phyloP scores from a whole-genome alignment of 2,329 filamentous ascomycete species.

The Xylaria multiplex region DNA sequence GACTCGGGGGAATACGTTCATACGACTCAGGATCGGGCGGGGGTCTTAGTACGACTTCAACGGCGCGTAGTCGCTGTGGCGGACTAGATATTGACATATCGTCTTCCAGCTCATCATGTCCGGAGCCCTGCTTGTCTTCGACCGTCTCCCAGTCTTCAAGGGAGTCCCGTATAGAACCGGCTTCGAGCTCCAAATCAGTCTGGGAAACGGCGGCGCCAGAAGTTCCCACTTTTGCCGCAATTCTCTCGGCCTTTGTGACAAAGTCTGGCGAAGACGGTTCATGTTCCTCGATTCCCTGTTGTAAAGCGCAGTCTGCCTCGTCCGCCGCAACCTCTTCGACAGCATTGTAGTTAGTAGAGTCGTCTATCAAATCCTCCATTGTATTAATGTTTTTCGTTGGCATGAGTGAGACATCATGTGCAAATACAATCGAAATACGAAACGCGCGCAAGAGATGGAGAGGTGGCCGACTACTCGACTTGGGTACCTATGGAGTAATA shows the following conservation, averaged over 20 bases:
- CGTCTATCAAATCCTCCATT: conserved; percentile 19
- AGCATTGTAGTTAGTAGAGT: background rate
- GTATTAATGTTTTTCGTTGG: background rate
- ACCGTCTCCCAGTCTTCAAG: conserved; percentile 12
- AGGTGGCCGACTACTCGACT: conserved; percentile 13
- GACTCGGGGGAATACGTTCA: conserved; percentile 47
- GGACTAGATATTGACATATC: background rate
- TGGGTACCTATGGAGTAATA: background rate
- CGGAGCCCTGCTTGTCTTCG: background rate
- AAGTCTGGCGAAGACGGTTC: background rate
- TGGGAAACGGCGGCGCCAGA: background rate
- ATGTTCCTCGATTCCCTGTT: conserved; percentile 3
- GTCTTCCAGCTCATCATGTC: conserved; percentile 2
- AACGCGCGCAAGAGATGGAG: conserved; percentile 9
- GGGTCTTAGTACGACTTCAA: conserved; percentile 47
- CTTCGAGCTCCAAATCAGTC: conserved; percentile 3
- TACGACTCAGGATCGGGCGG: conserved; percentile 44
- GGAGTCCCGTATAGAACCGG: background rate
- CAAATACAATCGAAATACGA: background rate
- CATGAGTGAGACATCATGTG: conserved; percentile 3
- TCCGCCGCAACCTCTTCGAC: conserved; percentile 1
- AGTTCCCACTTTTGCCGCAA: background rate
- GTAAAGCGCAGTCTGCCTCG: conserved; percentile 19
- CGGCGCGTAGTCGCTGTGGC: conserved; percentile 36
- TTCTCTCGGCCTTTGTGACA: conserved; percentile 2